Conservation (phyloP, 2,329 filamentous ascomycete genomes). For the Botrytis aclada region DNA sequence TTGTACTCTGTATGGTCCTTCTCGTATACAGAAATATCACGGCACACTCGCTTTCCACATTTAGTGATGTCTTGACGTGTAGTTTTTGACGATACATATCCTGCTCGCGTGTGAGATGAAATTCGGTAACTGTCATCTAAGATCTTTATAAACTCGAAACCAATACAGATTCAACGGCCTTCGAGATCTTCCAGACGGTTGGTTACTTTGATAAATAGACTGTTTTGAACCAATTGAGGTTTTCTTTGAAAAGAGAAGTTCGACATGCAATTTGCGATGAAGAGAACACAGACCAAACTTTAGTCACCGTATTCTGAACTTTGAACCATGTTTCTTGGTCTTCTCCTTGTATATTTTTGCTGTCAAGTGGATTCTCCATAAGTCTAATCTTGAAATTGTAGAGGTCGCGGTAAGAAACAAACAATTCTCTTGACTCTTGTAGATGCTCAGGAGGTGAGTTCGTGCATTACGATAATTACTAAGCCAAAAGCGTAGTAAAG, state of each 20-base stretch:
- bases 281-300: neutral
- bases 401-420: neutral
- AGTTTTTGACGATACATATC: neutral
- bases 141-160: neutral
- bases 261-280: neutral
- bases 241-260: neutral
- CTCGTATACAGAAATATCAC: neutral
- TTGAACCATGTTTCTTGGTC: neutral
- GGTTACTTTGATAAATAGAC: neutral
- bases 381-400: neutral
- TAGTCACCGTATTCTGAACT: neutral
- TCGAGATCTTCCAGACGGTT: neutral
- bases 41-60: neutral
- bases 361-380: neutral
- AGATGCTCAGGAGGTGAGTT: neutral
- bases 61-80: neutral
- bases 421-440: neutral
- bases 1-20: neutral
- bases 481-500: neutral
- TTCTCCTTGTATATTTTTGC: neutral
- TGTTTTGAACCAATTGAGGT: neutral
- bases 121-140: neutral
- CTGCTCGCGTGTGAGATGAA: neutral
- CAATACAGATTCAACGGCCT: neutral
- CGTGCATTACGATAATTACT: neutral